Base-by-base conservation (phyloP, 2,329 filamentous ascomycete genomes). In the Biscogniauxia sp. region DNA sequence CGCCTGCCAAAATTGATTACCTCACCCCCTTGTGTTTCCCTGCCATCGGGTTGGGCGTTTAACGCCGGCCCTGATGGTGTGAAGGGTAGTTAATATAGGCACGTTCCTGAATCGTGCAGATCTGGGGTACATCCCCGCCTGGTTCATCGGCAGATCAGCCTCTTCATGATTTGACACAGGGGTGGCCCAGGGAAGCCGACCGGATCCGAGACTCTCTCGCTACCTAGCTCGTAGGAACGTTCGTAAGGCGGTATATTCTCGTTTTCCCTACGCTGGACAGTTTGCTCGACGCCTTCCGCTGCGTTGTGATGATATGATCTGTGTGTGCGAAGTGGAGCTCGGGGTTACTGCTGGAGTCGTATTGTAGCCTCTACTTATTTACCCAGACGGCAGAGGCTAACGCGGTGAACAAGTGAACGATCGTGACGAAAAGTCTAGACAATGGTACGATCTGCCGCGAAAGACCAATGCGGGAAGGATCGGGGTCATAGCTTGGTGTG, bases 1-100 rank as follows among this genome's bases (percentile, higher is more conserved):
- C 51, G 59, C 58, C 58, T 64, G 57, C 60, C 63, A 60, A 5
- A 23, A 64, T 63, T 65, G 65, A 65, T 63, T 65, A n/a, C 5
- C 56, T n/a, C n/a, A n/a, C 56, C 50, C 23, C 23, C 5, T 23
- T 59, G 51, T 55, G 53, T 20, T 20, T 58, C 51, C 11, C 20
- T 62, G 61, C 56, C 60, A 45, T 25, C 50, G 56, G 23, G 19
- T 20, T 45, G 52, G 50, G 55, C 49, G 49, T 56, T 55, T 55
- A 55, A 32, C 28, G 45, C 37, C 51, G 26, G 53, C 58, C 53
- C 54, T 55, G 45, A 25, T 25, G 49, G 11, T 37, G 51, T 57
- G 32, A 13, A 52, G 56, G 58, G 58, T 28, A 51, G 49, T 56
- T 62, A 53, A 60, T 62, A 57, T 64, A 28, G 51, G 54, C 61